Evolutionary conservation across 805 yeast genomes (phyloP), one percentile per base, ranked within the genome.

Genomic region (Candida arabinofermentans): DNA sequence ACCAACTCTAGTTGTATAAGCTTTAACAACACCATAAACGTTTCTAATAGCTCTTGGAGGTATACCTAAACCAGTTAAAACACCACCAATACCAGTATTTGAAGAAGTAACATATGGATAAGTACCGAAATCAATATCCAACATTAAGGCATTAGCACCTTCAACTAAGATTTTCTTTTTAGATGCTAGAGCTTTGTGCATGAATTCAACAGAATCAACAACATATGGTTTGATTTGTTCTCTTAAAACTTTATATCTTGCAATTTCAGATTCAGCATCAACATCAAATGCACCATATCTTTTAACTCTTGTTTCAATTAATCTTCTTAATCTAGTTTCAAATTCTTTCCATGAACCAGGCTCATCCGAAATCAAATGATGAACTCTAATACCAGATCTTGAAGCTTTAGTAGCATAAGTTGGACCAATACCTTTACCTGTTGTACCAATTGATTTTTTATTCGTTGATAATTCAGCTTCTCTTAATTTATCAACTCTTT

Each of bases 361-460:
- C 60, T 86, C 90, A 55, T 86, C 85, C 52, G 86, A 81, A 31
- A 89, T 93, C 59, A 93, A 76, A 72, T 93, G 98, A 70, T 93
- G 99, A 42, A 93, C 95, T 69, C 99, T 80, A 55, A 93, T 74
- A 61, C 99, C 99, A 17, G 97, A 88, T 70, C 99, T 83, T 13
- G 96, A 84, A 39, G 95, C 95, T 72, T 93, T 93, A 49, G 99
- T 89, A 21, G 97, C 83, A 65, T 93, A 93, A 34, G 99, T 85
- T 57, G 99, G 99, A 44, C 99, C 99, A 59, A 93, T 93, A 68
- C 99, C 99, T 64, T 93, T 93, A 62, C 98, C 97, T 27, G 99
- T 93, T 48, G 99, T 93, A 55, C 99, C 99, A 57, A 93, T 91
- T 21, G 86, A 75, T 63, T 88, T 87, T 64, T 87, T 87, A 65